Conservation (phyloP, 495 filamentous ascomycete genomes). For the Elaphomyces granulatus region DNA sequence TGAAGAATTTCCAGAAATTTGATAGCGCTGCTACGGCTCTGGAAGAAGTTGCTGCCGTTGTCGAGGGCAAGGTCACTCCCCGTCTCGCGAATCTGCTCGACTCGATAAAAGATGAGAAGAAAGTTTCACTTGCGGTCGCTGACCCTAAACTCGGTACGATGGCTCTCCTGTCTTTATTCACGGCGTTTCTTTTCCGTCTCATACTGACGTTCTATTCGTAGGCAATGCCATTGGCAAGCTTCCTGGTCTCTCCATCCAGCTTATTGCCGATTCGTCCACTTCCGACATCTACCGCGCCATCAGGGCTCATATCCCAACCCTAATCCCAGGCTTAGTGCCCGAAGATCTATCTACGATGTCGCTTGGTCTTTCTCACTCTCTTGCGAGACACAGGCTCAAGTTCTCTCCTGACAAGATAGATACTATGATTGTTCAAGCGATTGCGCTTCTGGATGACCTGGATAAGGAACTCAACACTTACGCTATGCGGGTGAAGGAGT, state of each 20-base stretch:
- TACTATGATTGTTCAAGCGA: conserved; percentile 97
- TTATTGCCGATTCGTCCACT: conserved; percentile 76
- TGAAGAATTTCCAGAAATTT: conserved; percentile 96
- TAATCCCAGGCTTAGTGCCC: conserved; percentile 79
- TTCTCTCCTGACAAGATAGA: conserved; percentile 99
- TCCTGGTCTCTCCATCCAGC: conserved; percentile 67
- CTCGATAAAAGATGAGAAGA: conserved; percentile 93
- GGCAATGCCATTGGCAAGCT: conserved; percentile 85
- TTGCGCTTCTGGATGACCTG: conserved; percentile 82
- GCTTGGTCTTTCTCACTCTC: conserved; percentile 87
- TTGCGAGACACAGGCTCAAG: conserved; percentile 97
- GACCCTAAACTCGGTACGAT: conserved; percentile 77
- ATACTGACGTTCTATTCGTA: conserved; percentile 10
- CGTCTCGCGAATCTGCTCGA: conserved; percentile 70
- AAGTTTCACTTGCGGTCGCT: conserved; percentile 85
- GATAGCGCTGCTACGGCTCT: conserved; percentile 75
- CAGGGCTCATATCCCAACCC: conserved; percentile 71
- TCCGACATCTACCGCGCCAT: conserved; percentile 85
- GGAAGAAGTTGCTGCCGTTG: conserved; percentile 73
- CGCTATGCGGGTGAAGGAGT: conserved; percentile 98
- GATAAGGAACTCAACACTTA: conserved; percentile 99
- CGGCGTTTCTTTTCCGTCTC: background rate
- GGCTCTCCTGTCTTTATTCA: background rate
- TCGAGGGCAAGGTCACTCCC: conserved; percentile 93
- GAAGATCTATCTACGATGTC: conserved; percentile 84